Base-by-base conservation (phyloP, 2,329 filamentous ascomycete species). In the Rhynchosporium agropyri region DNA sequence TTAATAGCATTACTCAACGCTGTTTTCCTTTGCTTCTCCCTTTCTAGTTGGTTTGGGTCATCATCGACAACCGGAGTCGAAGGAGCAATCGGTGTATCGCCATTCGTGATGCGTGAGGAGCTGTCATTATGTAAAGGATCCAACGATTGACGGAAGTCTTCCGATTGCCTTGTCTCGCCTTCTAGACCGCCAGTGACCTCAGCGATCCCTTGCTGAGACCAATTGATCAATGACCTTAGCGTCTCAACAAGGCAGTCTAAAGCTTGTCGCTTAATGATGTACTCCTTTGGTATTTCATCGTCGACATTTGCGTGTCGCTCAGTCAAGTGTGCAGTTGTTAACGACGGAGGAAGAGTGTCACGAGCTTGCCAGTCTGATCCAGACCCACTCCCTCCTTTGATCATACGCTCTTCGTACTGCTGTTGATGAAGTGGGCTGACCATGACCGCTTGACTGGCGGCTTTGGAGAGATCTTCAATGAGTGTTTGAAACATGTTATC, bases 401-500 rank as follows among this genome's bases (percentile, higher is more conserved):
- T 79, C 63, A 88, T 86, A 68, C 87, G 86, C 56, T 98, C 94
- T 73, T 94, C 89, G 68, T 94, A 98, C 42, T 88, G 85, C 72
- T 96, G 90, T 74, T 97, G 92, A 69, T 97, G 90, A 38, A 86
- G 77, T 1, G 89, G 80, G 2, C 87, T 92, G 45, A 97, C 86
- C 9, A 86, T 76, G 4, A 97, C 88, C 0, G 93, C 88, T 9
- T 88, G 83, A 59, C 90, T 95, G 1, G 92, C 91, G 70, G 97
- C 90, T 70, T 89, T 89, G 38, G 94, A 95, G 20, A 99, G 80
- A 76, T 98, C 92, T 75, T 99, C 96, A 56, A 99, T 93, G 60
- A 98, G 88, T 26, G 85, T 89, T 77, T 99, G 95, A 75, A 96
- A 99, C 76, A 98, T 95, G 76, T 99, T 99, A 77, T 98, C 94